Conservation (phyloP, 345 rosid species). For the Trapa incisa region DNA sequence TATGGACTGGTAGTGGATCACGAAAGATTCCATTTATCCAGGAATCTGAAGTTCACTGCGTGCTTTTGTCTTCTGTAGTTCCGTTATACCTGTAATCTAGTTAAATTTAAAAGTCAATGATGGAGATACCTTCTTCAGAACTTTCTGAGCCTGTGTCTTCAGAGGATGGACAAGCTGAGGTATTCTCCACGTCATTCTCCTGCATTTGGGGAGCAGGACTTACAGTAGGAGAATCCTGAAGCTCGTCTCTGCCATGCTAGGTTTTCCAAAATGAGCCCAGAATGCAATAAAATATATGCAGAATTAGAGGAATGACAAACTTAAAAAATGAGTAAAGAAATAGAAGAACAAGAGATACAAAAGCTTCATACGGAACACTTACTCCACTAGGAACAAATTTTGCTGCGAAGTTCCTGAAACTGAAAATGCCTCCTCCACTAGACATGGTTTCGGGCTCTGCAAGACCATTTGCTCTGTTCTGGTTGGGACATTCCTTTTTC, state of each 20-base stretch:
- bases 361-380: slow-evolving; percentile 22
- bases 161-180: slow-evolving; percentile 31
- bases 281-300: slow-evolving; percentile 14
- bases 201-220: slow-evolving; percentile 19
- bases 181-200: slow-evolving; percentile 24
- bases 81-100: background rate
- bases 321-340: background rate
- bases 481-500: slow-evolving; percentile 29
- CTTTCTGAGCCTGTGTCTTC: slow-evolving; percentile 39
- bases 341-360: slow-evolving; percentile 34
- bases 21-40: background rate
- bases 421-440: slow-evolving; percentile 18
- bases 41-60: background rate
- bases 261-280: slow-evolving; percentile 31
- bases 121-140: slow-evolving; percentile 27
- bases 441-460: slow-evolving; percentile 21
- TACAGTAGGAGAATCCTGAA: slow-evolving; percentile 24
- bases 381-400: slow-evolving; percentile 25
- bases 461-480: slow-evolving; percentile 28
- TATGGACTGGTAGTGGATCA: background rate
- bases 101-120: background rate
- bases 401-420: slow-evolving; percentile 30
- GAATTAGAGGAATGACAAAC: slow-evolving; percentile 3
- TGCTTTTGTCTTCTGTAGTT: background rate
- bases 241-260: slow-evolving; percentile 41